Evolutionary conservation across 2,329 filamentous ascomycete species (phyloP).

Genomic region (Neoarthrinium moseri): DNA sequence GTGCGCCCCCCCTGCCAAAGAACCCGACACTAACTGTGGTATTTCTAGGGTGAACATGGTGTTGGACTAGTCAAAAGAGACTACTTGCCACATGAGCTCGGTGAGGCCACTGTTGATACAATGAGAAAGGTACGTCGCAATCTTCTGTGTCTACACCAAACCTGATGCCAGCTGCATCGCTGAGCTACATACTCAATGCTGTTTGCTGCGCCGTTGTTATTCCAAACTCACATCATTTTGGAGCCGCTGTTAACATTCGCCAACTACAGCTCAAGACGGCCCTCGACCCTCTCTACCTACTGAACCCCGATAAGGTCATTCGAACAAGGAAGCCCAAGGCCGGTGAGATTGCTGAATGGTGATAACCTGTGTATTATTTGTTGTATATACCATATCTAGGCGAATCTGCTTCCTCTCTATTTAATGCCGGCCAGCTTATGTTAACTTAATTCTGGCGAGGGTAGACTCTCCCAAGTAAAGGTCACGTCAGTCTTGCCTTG

Average conservation of each 20-base stretch:
- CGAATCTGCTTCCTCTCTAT: no score
- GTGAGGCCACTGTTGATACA: conserved; percentile 70
- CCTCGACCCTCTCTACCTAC: conserved; percentile 71
- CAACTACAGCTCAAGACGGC: conserved; percentile 68
- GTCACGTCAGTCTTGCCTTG: no score
- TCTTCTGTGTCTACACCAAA: not conserved
- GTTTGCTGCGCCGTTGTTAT: conserved; percentile 1
- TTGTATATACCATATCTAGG: no score
- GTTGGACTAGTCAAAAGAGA: conserved; percentile 83
- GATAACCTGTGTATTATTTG: conserved; percentile 13
- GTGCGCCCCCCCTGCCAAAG: not conserved
- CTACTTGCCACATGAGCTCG: conserved; percentile 77
- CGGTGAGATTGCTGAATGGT: conserved; percentile 47
- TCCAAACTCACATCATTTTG: not conserved
- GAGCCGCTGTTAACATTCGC: conserved; percentile 3
- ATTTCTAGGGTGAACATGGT: conserved; percentile 69
- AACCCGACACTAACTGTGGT: conserved; percentile 7
- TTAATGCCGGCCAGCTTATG: no score
- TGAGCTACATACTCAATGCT: not conserved
- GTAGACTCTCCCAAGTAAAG: no score
- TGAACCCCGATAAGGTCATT: conserved; percentile 70
- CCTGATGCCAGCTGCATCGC: not conserved
- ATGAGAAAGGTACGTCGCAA: conserved; percentile 73
- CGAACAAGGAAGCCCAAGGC: conserved; percentile 55
- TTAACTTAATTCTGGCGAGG: no score